Evolutionary conservation across 192 early-diverging fungal species (phyloP).

Genomic region (Coemansia interrupta): DNA sequence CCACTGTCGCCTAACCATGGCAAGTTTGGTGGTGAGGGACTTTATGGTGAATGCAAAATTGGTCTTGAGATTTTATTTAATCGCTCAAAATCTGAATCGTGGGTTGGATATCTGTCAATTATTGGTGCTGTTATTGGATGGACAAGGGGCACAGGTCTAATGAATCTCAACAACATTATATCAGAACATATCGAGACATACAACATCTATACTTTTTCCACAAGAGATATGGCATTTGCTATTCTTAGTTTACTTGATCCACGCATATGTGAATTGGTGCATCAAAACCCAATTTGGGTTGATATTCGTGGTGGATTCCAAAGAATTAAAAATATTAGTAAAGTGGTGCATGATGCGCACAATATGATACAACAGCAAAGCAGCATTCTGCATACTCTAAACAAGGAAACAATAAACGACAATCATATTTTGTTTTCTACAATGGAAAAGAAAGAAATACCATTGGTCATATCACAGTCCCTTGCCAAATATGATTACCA

Average conservation of each 20-base stretch:
- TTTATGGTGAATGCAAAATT: constrained; percentile 92
- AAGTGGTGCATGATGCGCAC: not conserved
- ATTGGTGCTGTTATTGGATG: constrained; percentile 90
- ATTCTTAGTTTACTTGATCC: constrained; percentile 82
- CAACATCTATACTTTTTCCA: constrained; percentile 85
- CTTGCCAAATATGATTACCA: constrained; percentile 83
- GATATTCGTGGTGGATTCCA: constrained; percentile 85
- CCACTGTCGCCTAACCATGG: constrained; percentile 94
- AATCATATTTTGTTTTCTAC: not conserved
- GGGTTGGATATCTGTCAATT: constrained; percentile 82
- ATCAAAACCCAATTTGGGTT: constrained; percentile 77
- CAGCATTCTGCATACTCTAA: not conserved
- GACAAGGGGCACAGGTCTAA: constrained; percentile 92
- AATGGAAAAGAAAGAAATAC: not conserved
- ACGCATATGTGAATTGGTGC: constrained; percentile 63
- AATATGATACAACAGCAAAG: not conserved
- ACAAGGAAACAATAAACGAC: constrained; percentile 5
- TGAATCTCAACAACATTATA: constrained; percentile 84
- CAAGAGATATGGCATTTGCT: constrained; percentile 93
- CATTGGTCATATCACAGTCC: constrained; percentile 38
- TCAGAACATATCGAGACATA: constrained; percentile 78
- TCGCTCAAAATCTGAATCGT: constrained; percentile 84
- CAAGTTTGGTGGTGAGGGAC: constrained; percentile 85
- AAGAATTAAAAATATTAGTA: constrained; percentile 46
- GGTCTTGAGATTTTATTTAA: constrained; percentile 84